These are phyloP conservation scores for Aureobasidium zeae DNA, from an alignment of 2,329 filamentous ascomycete species.

Conservation along the genomic window DNA sequence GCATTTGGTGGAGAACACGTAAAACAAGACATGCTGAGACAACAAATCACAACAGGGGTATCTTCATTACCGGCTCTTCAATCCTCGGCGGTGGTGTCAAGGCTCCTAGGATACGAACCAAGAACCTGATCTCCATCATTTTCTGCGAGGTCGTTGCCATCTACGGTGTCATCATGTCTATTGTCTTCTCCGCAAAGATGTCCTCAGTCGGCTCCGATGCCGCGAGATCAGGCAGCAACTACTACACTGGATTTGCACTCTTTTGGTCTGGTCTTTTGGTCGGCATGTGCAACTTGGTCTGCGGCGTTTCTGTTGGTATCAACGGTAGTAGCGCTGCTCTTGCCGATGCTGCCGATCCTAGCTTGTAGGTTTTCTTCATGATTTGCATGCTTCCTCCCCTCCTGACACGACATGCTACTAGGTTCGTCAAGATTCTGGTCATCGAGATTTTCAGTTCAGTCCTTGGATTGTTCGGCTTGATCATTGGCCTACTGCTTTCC, in stretches of 20 bases:
- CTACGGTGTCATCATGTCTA: slow-evolving; percentile 99
- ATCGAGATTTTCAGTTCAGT: slow-evolving; percentile 99
- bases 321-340: slow-evolving; percentile 95
- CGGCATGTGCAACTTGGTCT: slow-evolving; percentile 90
- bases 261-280: slow-evolving; percentile 96
- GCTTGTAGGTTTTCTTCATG: slow-evolving; percentile 63
- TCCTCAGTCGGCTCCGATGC: slow-evolving; percentile 53
- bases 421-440: slow-evolving; percentile 97
- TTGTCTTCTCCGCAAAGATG: slow-evolving; percentile 91
- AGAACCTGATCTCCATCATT: slow-evolving; percentile 99
- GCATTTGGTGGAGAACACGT: background rate
- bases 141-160: slow-evolving; percentile 99
- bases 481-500: slow-evolving; percentile 82
- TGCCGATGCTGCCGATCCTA: slow-evolving; percentile 87
- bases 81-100: slow-evolving; percentile 95
- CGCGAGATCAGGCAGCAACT: slow-evolving; percentile 65
- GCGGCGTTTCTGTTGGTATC: slow-evolving; percentile 93
- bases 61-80: slow-evolving; percentile 95
- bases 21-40: slow-evolving; percentile 6
- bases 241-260: slow-evolving; percentile 89
- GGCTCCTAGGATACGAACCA: slow-evolving; percentile 93
- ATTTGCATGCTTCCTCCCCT: no score
- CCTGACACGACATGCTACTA: no score
- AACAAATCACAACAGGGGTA: slow-evolving; percentile 63
- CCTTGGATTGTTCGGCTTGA: slow-evolving; percentile 88